A percentile compares a stretch with the other conserved stretches of the same genome.
Evolutionary conservation across 73 alveolate genomes (phyloP).

Genomic region (Blepharisma japonicum): DNA sequence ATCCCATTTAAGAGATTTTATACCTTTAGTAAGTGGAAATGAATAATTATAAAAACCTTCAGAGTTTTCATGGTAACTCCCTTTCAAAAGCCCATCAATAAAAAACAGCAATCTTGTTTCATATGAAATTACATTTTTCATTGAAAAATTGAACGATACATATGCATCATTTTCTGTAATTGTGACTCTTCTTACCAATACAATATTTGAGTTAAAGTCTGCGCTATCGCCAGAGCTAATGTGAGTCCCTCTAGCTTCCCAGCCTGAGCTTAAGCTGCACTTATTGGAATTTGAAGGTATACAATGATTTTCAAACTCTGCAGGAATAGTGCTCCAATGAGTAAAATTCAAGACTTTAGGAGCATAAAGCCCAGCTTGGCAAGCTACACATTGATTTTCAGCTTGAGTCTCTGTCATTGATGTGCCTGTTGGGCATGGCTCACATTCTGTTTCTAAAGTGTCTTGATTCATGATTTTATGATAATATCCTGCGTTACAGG

Average conservation of each 20-base stretch:
- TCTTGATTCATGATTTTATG: background rate
- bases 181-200: no score
- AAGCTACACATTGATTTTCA: background rate
- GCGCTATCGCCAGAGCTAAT: background rate
- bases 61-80: no score
- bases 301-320: background rate
- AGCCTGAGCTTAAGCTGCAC: slow-evolving; percentile 2
- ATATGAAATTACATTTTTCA: no score
- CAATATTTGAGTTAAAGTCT: no score
- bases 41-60: no score
- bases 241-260: slow-evolving; percentile 28
- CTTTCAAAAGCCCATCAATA: no score
- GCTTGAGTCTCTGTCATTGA: background rate
- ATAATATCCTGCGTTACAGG: background rate
- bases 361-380: slow-evolving; percentile 11
- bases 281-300: background rate
- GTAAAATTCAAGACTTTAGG: background rate
- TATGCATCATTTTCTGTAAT: no score
- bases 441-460: background rate
- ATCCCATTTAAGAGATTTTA: no score
- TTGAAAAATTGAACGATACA: no score
- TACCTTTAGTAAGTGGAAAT: no score
- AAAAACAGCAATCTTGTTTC: no score
- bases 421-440: background rate
- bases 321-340: slow-evolving; percentile 17